phyloP scores from a whole-genome alignment of 495 filamentous ascomycete species.

The Margaritispora aquatica region DNA sequence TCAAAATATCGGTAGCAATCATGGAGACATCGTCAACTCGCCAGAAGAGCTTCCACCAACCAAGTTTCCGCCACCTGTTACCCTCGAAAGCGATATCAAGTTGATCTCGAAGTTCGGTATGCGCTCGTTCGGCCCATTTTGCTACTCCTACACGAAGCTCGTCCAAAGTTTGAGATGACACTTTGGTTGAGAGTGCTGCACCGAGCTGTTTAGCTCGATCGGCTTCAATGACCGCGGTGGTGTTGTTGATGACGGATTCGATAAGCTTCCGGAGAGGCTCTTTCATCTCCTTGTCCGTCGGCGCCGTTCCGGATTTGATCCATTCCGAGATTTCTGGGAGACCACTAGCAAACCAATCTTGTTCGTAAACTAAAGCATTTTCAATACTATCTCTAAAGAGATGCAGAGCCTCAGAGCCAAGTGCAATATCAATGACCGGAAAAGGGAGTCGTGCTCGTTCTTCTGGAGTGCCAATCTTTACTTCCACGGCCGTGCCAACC shows the following conservation, averaged over 20 bases:
- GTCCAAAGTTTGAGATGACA: slow-evolving; percentile 37
- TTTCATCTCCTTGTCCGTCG: slow-evolving; percentile 43
- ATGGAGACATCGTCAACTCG: slow-evolving; percentile 84
- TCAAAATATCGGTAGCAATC: slow-evolving; percentile 70
- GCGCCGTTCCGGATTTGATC: slow-evolving; percentile 48
- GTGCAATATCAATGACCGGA: slow-evolving; percentile 45
- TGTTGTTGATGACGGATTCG: slow-evolving; percentile 54
- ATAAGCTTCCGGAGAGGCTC: slow-evolving; percentile 59
- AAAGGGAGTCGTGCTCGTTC: slow-evolving; percentile 31
- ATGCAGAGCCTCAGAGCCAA: slow-evolving; percentile 50
- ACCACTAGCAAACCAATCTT: slow-evolving; percentile 65
- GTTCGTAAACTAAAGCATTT: slow-evolving; percentile 64
- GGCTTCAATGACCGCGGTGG: slow-evolving; percentile 44
- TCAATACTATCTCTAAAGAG: slow-evolving; percentile 60
- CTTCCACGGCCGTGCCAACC: slow-evolving; percentile 36
- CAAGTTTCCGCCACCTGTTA: slow-evolving; percentile 63
- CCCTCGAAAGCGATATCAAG: slow-evolving; percentile 69
- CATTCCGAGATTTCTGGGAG: slow-evolving; percentile 60
- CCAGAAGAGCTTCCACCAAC: slow-evolving; percentile 97
- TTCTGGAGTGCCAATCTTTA: slow-evolving; percentile 29
- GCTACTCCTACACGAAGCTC: slow-evolving; percentile 52
- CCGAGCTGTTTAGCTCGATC: slow-evolving; percentile 39
- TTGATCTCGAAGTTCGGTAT: slow-evolving; percentile 73
- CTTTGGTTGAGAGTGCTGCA: slow-evolving; percentile 22
- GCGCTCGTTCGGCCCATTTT: slow-evolving; percentile 70